These are phyloP conservation scores for Westerdykella aurantiaca DNA, from an alignment of 2,329 filamentous ascomycete species.

Conservation along the genomic window DNA sequence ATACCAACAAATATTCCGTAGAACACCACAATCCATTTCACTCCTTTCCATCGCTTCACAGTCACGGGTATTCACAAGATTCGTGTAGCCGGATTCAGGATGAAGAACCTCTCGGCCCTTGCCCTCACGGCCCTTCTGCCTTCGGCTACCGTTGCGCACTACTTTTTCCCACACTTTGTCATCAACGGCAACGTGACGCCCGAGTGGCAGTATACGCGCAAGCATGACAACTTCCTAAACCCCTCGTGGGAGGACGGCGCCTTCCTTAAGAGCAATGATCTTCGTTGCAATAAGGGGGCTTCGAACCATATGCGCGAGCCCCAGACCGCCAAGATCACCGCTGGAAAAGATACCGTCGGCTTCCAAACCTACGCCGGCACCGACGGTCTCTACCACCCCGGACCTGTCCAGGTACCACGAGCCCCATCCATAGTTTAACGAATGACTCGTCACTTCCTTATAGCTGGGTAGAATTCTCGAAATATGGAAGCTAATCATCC, in stretches of 20 bases:
- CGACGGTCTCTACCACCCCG: constrained; percentile 32
- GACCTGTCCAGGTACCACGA: constrained; percentile 5
- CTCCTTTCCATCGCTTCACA: background rate
- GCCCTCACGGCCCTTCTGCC: background rate
- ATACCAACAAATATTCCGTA: background rate
- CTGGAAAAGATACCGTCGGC: constrained; percentile 40
- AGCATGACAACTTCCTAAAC: constrained; percentile 14
- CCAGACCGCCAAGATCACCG: constrained; percentile 6
- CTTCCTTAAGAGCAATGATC: constrained; percentile 6
- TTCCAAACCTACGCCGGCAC: constrained; percentile 39
- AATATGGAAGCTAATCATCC: background rate
- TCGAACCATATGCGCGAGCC: constrained; percentile 1
- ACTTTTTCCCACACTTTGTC: constrained; percentile 10
- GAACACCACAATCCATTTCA: background rate
- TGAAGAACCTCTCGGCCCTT: background rate
- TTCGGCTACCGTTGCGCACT: constrained; percentile 5
- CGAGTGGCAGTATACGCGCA: constrained; percentile 10
- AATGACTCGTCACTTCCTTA: background rate
- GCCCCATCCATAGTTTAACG: background rate
- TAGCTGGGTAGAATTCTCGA: background rate
- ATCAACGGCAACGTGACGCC: constrained; percentile 12
- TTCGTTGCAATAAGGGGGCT: constrained; percentile 10
- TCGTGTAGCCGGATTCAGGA: background rate
- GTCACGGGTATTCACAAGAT: background rate
- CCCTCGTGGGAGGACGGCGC: constrained; percentile 4